Evolutionary conservation across 768 basidiomycete genomes (phyloP).

Genomic region (Phylloporus sp.): DNA sequence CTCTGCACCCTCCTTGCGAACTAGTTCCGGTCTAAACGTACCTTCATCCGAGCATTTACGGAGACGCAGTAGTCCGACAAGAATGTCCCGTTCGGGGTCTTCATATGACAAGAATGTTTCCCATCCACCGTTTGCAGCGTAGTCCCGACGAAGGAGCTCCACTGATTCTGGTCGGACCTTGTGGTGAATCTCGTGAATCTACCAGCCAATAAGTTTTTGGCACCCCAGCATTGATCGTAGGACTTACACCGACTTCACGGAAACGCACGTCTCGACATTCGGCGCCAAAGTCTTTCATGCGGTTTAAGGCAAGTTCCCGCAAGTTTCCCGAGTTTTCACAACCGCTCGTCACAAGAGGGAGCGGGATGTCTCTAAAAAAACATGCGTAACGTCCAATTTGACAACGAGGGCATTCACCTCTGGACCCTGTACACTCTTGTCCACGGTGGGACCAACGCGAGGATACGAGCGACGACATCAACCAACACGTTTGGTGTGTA

Average conservation of each 20-base stretch:
- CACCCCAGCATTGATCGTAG: neutral
- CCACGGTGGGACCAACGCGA: constrained; percentile 98
- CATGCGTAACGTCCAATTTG: neutral
- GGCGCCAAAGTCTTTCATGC: constrained; percentile 99
- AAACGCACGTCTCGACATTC: constrained; percentile 97
- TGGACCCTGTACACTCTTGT: constrained; percentile 98
- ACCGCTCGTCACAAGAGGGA: constrained; percentile 93
- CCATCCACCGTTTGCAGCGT: constrained; percentile 97
- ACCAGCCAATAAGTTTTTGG: constrained; percentile 2
- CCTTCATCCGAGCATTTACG: constrained; percentile 97
- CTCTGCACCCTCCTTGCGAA: constrained; percentile 61
- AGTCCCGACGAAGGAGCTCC: constrained; percentile 92
- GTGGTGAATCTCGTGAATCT: constrained; percentile 99
- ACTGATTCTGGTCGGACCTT: constrained; percentile 94
- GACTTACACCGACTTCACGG: constrained; percentile 92
- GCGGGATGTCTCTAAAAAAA: constrained; percentile 79
- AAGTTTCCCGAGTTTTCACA: constrained; percentile 98
- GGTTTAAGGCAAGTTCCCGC: constrained; percentile 89
- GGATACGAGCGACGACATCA: constrained; percentile 92
- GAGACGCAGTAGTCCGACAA: constrained; percentile 87
- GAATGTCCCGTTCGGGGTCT: constrained; percentile 94
- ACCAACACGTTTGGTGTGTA: constrained; percentile 99
- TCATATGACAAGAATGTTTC: constrained; percentile 99
- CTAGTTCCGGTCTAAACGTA: constrained; percentile 91
- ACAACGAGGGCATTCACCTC: constrained; percentile 46